Base-by-base conservation (phyloP, 768 basidiomycete genomes). In the Pulveroboletus sp. region DNA sequence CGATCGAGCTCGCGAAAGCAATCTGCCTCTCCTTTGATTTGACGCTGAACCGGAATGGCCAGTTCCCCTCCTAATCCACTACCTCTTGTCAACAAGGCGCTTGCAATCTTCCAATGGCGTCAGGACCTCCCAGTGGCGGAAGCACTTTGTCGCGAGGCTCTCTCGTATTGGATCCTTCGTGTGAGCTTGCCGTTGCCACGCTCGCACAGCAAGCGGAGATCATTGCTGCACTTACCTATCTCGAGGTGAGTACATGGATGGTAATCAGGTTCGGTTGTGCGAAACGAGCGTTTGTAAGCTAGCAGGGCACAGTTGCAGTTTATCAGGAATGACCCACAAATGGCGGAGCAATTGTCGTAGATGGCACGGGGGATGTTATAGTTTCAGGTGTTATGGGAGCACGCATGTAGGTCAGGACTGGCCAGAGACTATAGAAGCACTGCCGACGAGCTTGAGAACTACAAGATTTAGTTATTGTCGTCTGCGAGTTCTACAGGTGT, bases 71-170 rank as follows among this genome's bases (percentile, higher is more conserved):
- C 73, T 46, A 99, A 98, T 66, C 95, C 96, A 21, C 78, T 98
- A 4, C 89, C 95, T 0, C 74, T 95, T 39, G 93, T 98, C 47
- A 99, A 99, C 83, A 96, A 95, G 66, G 93, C 94, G n/a, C 84
- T 98, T 21, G 88, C 93, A 0, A 63, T 97, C 42, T 98, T 85
- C 79, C 96, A 98, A 71, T 93, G 88, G 88, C 89, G 91, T 67
- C 88, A 95, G 63, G 92, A 98, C 63, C 77, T 91, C 50, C 76
- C 73, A 7, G 81, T 79, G 1, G 93, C 93, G 1, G 93, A 95
- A 68, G 71, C 74, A 17, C 86, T 92, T 64, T 94, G 93, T 65
- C 75, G 83, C 49, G 89, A 98, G 67, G 96, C 96, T 1, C 76
- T 99, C 18, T n/a, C n/a, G 72, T 76, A 43, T 80, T 93, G 48